Conservation (phyloP, 805 yeast genomes). For the Saturnispora bothae region DNA sequence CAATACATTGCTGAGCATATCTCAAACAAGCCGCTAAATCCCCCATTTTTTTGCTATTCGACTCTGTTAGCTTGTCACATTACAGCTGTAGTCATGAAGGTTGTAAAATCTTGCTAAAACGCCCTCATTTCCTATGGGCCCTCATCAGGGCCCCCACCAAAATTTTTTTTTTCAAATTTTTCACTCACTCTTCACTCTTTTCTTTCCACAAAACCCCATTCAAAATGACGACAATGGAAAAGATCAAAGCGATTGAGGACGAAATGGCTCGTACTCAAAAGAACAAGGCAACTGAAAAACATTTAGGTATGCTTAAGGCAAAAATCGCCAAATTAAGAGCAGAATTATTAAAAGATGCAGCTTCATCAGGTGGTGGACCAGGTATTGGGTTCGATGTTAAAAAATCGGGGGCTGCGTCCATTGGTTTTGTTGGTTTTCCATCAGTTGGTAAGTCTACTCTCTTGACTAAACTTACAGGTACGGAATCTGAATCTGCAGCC, state of each 20-base stretch:
- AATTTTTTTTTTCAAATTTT: no score
- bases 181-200: neutral
- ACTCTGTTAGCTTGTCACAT: no score
- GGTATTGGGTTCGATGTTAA: constrained; percentile 97
- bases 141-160: no score
- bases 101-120: no score
- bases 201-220: neutral
- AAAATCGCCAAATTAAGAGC: constrained; percentile 91
- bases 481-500: constrained; percentile 95
- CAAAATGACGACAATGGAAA: constrained; percentile 56
- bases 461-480: constrained; percentile 82
- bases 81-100: no score
- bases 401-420: constrained; percentile 96
- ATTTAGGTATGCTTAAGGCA: constrained; percentile 94
- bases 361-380: constrained; percentile 79
- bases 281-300: constrained; percentile 95
- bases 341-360: constrained; percentile 66
- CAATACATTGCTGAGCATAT: no score
- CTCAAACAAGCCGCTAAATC: no score
- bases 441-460: constrained; percentile 89
- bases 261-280: constrained; percentile 98
- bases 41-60: no score
- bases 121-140: no score
- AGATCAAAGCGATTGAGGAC: constrained; percentile 82
- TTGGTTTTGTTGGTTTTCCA: constrained; percentile 97